A percentile compares a stretch with the other conserved stretches of the same genome.
These are phyloP conservation scores for Fusarium sp. DNA, from an alignment of 2,329 filamentous ascomycete species.

Conservation along the genomic window DNA sequence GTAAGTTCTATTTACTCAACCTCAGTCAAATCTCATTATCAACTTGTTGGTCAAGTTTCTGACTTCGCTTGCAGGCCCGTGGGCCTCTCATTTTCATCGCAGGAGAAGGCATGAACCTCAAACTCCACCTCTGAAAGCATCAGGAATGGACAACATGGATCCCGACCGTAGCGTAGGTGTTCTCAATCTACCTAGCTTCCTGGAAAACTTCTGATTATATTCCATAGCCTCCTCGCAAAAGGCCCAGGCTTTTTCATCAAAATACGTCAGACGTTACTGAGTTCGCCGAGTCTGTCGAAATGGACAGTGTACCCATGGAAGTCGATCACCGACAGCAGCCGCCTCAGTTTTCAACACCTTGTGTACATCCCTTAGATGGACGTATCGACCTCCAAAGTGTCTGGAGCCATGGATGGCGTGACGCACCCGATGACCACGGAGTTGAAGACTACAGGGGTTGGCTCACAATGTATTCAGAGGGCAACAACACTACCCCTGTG, in stretches of 20 bases:
- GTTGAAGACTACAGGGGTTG: neutral
- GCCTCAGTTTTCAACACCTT: neutral
- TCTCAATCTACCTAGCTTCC: neutral
- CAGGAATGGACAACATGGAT: neutral
- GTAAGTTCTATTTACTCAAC: no score
- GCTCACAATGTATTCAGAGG: no score
- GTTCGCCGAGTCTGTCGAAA: neutral
- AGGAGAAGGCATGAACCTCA: neutral
- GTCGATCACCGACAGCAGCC: neutral
- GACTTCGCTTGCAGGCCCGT: fast-evolving
- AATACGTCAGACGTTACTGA: no score
- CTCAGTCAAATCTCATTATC: no score
- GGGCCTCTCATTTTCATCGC: neutral
- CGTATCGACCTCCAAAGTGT: no score
- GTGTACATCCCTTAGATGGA: no score
- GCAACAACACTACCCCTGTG: neutral
- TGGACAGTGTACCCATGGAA: neutral
- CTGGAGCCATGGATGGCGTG: no score
- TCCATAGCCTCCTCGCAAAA: neutral
- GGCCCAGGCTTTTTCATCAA: neutral
- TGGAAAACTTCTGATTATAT: neutral
- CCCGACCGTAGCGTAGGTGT: neutral
- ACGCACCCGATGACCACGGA: neutral
- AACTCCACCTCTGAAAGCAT: neutral
- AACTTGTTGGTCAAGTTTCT: neutral